Base-by-base conservation (phyloP, 495 filamentous ascomycete genomes). In the Talaromyces stipitatus region DNA sequence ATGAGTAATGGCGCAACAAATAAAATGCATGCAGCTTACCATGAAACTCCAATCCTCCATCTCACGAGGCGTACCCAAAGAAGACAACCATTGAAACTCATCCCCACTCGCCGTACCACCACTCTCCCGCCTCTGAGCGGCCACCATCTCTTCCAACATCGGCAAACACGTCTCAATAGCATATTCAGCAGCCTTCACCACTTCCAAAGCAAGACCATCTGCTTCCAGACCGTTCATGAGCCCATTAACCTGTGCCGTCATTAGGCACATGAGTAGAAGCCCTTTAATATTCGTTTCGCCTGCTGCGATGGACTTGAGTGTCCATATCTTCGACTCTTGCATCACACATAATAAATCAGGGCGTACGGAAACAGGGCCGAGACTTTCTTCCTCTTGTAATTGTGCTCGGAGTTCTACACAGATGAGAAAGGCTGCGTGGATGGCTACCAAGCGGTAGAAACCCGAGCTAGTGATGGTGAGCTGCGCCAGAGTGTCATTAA, bases 261-360 rank as follows among this genome's bases (percentile, higher is more conserved):
- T 50, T 4, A 79, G 55, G 3, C 58, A 56, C 0, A 66, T 59
- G 24, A 84, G 64, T 24, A 86, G 38, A 43, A 78, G 78, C 1
- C 75, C 78, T 57, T 84, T 85, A n/a, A 78, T 67, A 59, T 82
- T 85, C 0, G 76, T 82, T 63, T 84, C 78, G 3, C 82, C 82
- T 2, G 67, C 69, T 36, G 71, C 46, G 3, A 84, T 70, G 29
- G 65, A 68, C 9, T 57, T 57, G 62, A 78, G 63, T 0, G 54
- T 29, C 76, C 76, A 83, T 4, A 52, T 52, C 36, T 71, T 72
- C 0, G 75, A 72, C 24, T 84, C 74, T 0, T 73, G 63, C 2
- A 85, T 7, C 3, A 80, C 66, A 2, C 66, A 54, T 2, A 83
- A 56, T 20, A 85, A 59, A 57, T 84, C 80, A 0, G 66, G 66